Conservation (phyloP, 1,284 basidiomycete genomes). For the Trametes hirsuta region DNA sequence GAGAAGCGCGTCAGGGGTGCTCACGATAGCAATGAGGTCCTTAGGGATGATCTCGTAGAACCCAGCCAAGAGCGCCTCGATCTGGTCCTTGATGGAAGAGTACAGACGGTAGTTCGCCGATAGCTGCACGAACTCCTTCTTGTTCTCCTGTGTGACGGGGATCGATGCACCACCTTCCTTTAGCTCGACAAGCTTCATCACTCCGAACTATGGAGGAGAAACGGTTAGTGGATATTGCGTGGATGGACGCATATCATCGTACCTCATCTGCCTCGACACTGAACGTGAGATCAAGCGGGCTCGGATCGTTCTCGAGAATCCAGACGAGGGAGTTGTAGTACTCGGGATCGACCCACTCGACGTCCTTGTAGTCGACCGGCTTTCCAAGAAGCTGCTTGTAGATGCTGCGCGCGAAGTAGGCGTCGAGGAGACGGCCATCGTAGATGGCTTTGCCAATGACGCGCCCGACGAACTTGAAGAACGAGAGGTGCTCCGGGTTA, state of each 20-base stretch:
- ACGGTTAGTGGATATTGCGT: not conserved
- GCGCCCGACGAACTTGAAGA: conserved; percentile 99
- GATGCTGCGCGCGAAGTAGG: conserved; percentile 95
- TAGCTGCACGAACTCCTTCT: conserved; percentile 93
- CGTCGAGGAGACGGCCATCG: conserved; percentile 94
- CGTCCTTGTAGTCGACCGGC: conserved; percentile 90
- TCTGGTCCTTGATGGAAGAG: conserved; percentile 96
- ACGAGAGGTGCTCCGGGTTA: conserved; percentile 93
- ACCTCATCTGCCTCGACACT: conserved; percentile 93
- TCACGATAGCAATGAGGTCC: conserved; percentile 77
- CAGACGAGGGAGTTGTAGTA: conserved; percentile 93
- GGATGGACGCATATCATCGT: conserved; percentile 29
- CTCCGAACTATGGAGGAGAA: conserved; percentile 71
- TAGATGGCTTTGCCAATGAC: conserved; percentile 97
- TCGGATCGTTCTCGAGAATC: conserved; percentile 92
- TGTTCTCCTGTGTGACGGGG: conserved; percentile 94
- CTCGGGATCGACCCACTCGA: conserved; percentile 97
- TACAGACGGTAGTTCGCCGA: conserved; percentile 91
- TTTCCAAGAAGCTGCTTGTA: conserved; percentile 93
- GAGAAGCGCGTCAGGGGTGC: conserved; percentile 31
- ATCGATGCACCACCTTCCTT: conserved; percentile 84
- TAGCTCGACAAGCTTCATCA: conserved; percentile 83
- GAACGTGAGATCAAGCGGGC: conserved; percentile 83
- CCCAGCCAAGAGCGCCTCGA: conserved; percentile 87
- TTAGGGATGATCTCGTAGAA: conserved; percentile 97